A percentile compares a stretch with the other conserved stretches of the same genome.
Evolutionary conservation across 1,284 basidiomycete species (phyloP).

Genomic region (Tylopilus orsonianus): DNA sequence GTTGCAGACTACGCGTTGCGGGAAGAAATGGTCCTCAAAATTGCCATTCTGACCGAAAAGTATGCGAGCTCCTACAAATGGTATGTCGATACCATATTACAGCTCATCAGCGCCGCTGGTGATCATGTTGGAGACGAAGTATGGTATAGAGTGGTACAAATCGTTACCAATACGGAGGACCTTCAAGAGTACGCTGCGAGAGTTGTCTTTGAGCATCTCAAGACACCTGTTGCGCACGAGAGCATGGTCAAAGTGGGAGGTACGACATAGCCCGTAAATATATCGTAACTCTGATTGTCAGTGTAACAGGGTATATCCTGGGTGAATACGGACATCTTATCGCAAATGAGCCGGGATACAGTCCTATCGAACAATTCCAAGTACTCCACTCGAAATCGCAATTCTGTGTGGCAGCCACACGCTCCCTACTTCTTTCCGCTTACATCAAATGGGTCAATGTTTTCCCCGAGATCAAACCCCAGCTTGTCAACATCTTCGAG

Average conservation of each 20-base stretch:
- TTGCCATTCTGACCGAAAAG: slow-evolving; percentile 97
- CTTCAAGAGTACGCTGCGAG: slow-evolving; percentile 93
- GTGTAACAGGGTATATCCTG: slow-evolving; percentile 79
- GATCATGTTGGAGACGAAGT: slow-evolving; percentile 99
- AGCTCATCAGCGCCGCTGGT: slow-evolving; percentile 93
- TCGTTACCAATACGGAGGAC: slow-evolving; percentile 98
- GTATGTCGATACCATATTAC: slow-evolving; percentile 96
- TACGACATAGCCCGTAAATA: slow-evolving; percentile 35
- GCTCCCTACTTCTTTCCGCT: slow-evolving; percentile 91
- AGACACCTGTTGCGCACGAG: slow-evolving; percentile 89
- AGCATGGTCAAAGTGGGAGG: slow-evolving; percentile 97
- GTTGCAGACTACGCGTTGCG: slow-evolving; percentile 95
- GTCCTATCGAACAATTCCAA: slow-evolving; percentile 94
- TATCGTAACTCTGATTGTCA: slow-evolving; percentile 14
- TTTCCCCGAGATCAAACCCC: slow-evolving; percentile 97
- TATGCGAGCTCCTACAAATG: slow-evolving; percentile 94
- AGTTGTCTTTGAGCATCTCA: slow-evolving; percentile 91
- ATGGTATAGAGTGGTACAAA: slow-evolving; percentile 98
- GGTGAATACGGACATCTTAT: slow-evolving; percentile 98
- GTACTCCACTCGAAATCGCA: slow-evolving; percentile 94
- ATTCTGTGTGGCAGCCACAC: slow-evolving; percentile 89
- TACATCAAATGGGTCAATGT: slow-evolving; percentile 99
- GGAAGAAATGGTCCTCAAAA: slow-evolving; percentile 98
- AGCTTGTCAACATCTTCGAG: slow-evolving; percentile 93
- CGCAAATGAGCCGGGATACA: slow-evolving; percentile 92